phyloP scores from a whole-genome alignment of 495 filamentous ascomycete species.

The Staphylotrichum tortipilum region DNA sequence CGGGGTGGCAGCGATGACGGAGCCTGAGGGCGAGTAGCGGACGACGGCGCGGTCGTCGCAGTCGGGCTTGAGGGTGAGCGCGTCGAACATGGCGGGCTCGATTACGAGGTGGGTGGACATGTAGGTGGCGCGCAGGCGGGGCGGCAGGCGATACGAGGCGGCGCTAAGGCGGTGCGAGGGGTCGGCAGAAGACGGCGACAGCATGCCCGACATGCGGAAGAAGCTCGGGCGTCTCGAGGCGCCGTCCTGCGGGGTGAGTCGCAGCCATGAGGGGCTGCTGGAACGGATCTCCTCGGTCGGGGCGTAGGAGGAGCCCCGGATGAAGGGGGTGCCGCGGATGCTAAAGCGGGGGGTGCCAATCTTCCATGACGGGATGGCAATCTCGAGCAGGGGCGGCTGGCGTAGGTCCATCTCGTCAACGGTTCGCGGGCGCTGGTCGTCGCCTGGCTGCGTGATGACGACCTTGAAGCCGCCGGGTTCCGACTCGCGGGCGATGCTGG shows the following conservation, averaged over 20 bases:
- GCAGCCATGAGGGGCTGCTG: slow-evolving; percentile 35
- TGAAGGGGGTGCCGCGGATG: slow-evolving; percentile 63
- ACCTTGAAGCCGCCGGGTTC: slow-evolving; percentile 67
- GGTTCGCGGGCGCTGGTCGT: slow-evolving; percentile 52
- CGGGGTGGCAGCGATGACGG: slow-evolving; percentile 83
- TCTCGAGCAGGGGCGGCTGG: slow-evolving; percentile 54
- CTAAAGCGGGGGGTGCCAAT: slow-evolving; percentile 80
- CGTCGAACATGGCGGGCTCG: slow-evolving; percentile 65
- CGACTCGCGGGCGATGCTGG: slow-evolving; percentile 42
- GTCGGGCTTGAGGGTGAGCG: slow-evolving; percentile 56
- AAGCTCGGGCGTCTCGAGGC: slow-evolving; percentile 19
- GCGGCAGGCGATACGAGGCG: slow-evolving; percentile 15
- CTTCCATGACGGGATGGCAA: slow-evolving; percentile 79
- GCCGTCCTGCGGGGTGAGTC: slow-evolving; percentile 15
- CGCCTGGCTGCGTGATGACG: slow-evolving; percentile 68
- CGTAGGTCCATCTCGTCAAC: slow-evolving; percentile 44
- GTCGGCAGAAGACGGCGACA: slow-evolving; percentile 18
- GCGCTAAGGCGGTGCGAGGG: slow-evolving; percentile 17
- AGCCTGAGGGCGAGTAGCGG: slow-evolving; percentile 62
- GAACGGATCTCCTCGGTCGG: slow-evolving; percentile 42
- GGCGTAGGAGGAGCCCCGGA: slow-evolving; percentile 66
- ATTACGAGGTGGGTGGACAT: slow-evolving; percentile 40
- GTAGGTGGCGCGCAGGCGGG: slow-evolving; percentile 31
- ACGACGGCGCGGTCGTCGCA: slow-evolving; percentile 78
- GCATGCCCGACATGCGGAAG: slow-evolving; percentile 19